Evolutionary conservation across 2,329 filamentous ascomycete species (phyloP).

Genomic region (Pseudodiploospora longispora): DNA sequence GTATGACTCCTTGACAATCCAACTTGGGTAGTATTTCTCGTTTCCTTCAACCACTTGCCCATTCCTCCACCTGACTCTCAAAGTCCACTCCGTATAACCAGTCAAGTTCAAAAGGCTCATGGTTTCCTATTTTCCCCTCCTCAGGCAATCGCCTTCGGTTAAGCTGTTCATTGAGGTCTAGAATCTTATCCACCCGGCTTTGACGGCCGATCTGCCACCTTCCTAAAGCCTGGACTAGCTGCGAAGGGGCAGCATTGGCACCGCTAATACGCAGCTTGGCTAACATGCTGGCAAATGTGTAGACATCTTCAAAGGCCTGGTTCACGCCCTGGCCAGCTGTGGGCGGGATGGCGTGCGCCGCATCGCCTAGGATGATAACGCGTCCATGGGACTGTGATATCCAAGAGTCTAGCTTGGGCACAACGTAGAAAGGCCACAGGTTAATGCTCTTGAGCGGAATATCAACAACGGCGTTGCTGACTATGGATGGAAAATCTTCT

Average conservation of each 20-base stretch:
- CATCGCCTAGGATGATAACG: slow-evolving; percentile 39
- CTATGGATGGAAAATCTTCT: slow-evolving; percentile 27
- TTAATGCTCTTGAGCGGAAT: slow-evolving; percentile 28
- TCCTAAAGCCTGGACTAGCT: slow-evolving; percentile 16
- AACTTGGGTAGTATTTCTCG: too few species aligned
- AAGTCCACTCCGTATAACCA: slow-evolving; percentile 36
- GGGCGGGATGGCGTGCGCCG: slow-evolving; percentile 40
- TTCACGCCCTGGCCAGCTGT: slow-evolving; percentile 39
- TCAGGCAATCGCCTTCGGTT: slow-evolving; percentile 38
- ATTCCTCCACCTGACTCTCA: slow-evolving; percentile 23
- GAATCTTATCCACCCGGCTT: slow-evolving; percentile 36
- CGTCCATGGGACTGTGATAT: slow-evolving; percentile 22
- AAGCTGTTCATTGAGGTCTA: slow-evolving; percentile 40
- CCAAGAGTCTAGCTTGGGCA: slow-evolving; percentile 40
- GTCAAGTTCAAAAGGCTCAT: slow-evolving; percentile 24
- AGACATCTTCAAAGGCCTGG: slow-evolving; percentile 43
- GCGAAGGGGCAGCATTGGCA: slow-evolving; percentile 1
- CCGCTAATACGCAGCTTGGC: slow-evolving; percentile 10
- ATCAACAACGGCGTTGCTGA: slow-evolving; percentile 23
- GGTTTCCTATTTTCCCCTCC: slow-evolving; percentile 14
- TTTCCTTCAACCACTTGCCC: slow-evolving; percentile 3
- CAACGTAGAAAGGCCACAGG: slow-evolving; percentile 41
- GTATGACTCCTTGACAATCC: too few species aligned
- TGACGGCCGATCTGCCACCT: slow-evolving; percentile 43
- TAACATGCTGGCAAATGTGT: slow-evolving; percentile 34